Percentiles rank a stretch among this genome's conserved stretches.
Evolutionary conservation across 140 eudicot genomes (phyloP).

Genomic region (Bidens hawaiensis): DNA sequence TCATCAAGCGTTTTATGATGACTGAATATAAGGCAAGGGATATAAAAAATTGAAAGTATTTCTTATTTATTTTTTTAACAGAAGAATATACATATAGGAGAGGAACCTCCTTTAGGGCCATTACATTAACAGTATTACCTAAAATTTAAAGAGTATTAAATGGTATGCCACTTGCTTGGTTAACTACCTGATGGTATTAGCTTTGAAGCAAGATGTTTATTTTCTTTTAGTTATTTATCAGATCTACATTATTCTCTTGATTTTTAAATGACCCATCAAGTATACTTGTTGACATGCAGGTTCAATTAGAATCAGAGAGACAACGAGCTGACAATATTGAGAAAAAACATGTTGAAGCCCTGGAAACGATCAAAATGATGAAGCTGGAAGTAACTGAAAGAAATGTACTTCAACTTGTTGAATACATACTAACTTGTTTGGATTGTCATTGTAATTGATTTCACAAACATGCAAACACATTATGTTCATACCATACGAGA

Average conservation of each 20-base stretch:
- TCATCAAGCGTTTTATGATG: background rate
- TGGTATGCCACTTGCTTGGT: constrained; percentile 2
- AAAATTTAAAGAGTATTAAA: background rate
- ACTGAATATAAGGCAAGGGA: constrained; percentile 2
- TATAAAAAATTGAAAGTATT: background rate
- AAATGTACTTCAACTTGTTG: constrained; percentile 30
- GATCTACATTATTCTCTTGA: constrained; percentile 7
- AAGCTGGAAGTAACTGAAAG: constrained; percentile 72
- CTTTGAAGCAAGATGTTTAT: background rate
- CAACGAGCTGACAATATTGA: constrained; percentile 62
- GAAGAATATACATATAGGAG: background rate
- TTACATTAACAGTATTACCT: background rate
- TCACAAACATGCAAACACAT: constrained; percentile 9
- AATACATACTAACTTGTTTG: constrained; percentile 26
- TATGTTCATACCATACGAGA: constrained; percentile 3
- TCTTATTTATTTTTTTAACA: too few species aligned
- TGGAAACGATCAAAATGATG: constrained; percentile 50
- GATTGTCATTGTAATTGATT: constrained; percentile 11
- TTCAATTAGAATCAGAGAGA: constrained; percentile 50
- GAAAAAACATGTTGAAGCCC: constrained; percentile 52
- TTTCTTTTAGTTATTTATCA: background rate
- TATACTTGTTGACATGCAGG: constrained; percentile 36
- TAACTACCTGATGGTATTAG: background rate
- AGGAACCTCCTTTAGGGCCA: background rate
- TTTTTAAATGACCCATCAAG: background rate